A percentile compares a stretch with the other conserved stretches of the same genome.
Evolutionary conservation across 2,329 filamentous ascomycete genomes (phyloP).

Genomic region (Trichoderma semiorbis): DNA sequence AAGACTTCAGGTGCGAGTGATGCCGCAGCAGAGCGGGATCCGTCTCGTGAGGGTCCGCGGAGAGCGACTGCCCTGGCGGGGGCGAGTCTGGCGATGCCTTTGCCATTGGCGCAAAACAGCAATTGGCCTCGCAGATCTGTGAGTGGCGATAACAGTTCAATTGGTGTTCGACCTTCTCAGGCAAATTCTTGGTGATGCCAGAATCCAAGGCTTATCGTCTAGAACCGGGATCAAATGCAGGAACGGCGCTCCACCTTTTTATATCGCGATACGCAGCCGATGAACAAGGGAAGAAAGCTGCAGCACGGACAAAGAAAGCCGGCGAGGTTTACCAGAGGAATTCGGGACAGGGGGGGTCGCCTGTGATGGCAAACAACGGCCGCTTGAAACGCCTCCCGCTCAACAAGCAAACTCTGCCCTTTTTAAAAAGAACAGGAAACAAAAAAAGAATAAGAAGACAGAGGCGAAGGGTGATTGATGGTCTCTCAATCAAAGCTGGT

Average conservation of each 20-base stretch:
- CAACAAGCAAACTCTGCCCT: background rate
- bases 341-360: background rate
- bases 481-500: background rate
- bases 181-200: background rate
- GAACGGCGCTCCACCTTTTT: background rate
- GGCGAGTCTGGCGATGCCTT: conserved; percentile 1
- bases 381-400: background rate
- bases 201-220: background rate
- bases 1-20: conserved; percentile 67
- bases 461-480: background rate
- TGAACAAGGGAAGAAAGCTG: background rate
- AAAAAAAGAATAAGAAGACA: background rate
- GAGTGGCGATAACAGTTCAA: background rate
- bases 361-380: background rate
- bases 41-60: conserved; percentile 45
- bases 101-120: conserved; percentile 5
- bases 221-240: background rate
- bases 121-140: background rate
- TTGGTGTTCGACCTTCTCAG: background rate
- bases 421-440: background rate
- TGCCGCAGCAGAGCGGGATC: conserved; percentile 80
- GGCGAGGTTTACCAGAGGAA: background rate
- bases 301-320: background rate
- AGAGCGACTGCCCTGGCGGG: conserved; percentile 23
- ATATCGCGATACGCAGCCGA: conserved; percentile 6